Conservation (phyloP, 2,329 filamentous ascomycete genomes). For the Daldinia sp. region DNA sequence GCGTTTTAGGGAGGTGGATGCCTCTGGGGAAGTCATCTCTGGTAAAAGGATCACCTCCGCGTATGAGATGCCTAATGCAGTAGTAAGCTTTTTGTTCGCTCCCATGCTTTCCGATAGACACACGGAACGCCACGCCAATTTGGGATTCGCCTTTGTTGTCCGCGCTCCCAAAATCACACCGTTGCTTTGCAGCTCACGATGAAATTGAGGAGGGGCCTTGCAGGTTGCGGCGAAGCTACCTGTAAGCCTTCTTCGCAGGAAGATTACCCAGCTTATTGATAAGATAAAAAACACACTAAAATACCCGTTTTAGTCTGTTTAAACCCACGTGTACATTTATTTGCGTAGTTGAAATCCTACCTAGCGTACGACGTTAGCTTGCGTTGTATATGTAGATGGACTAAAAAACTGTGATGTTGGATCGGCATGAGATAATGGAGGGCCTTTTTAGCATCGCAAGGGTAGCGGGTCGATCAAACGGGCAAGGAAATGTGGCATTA, state of each 20-base stretch:
- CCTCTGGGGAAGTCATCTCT: conserved; percentile 21
- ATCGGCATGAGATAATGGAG: conserved; percentile 18
- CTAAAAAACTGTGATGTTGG: conserved; percentile 16
- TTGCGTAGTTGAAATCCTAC: conserved; percentile 22
- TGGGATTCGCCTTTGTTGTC: conserved; percentile 29
- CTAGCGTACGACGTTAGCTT: conserved; percentile 19
- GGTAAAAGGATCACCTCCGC: conserved; percentile 24
- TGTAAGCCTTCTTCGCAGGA: conserved; percentile 31
- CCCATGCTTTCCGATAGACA: conserved; percentile 34
- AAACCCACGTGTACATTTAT: conserved; percentile 19
- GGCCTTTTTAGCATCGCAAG: conserved; percentile 36
- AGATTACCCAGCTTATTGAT: conserved; percentile 24
- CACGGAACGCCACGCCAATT: conserved; percentile 29
- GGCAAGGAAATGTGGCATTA: conserved; percentile 16
- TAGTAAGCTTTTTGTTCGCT: conserved; percentile 40
- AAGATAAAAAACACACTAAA: conserved; percentile 23
- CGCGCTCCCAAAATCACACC: conserved; percentile 34
- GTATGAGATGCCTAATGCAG: conserved; percentile 31
- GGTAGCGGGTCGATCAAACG: conserved; percentile 41
- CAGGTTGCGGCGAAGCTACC: conserved; percentile 46
- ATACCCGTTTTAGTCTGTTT: conserved; percentile 24
- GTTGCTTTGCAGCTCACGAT: conserved; percentile 41
- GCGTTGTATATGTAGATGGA: conserved; percentile 5
- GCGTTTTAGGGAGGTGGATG: conserved; percentile 23
- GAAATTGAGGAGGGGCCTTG: conserved; percentile 47